Evolutionary conservation across 1,139 yeast species (phyloP), one percentile per base, ranked within the genome.

Genomic region (Taiozyma sp.): DNA sequence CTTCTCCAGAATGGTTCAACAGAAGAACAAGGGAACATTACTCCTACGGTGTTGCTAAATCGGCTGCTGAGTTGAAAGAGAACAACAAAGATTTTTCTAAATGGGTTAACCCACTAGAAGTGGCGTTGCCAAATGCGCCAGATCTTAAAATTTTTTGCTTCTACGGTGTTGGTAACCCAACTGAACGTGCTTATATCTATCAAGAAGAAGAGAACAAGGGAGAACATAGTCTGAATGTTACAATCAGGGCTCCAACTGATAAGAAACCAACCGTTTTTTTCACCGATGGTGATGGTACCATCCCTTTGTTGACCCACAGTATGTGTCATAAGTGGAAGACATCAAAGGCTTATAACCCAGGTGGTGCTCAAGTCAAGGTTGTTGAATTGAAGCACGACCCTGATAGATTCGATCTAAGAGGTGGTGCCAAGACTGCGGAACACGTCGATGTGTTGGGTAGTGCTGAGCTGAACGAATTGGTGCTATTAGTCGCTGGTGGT

Each of bases 401-500:
- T 0, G 96, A 89, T 64, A 74, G 89, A 60, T 90, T 87, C 65
- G 99, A 95, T 70, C 87, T 93, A 48, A 79, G 99, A 59, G 99
- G 99, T 23, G 99, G 99, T 5, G 96, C 97, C 24, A 88, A 88
- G 65, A 93, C 98, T 1, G 97, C 99, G 0, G 99, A 93, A 63
- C 99, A 93, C 68, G 99, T 93, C 27, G 99, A 95, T 67, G 91
- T 93, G 51, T 74, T 93, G 47, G 99, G 99, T 1, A 84, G 96
- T 54, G 91, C 97, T 0, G 96, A 87, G 65, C 74, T 93, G 65
- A 93, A 93, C 66, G 97, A 93, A 64, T 72, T 92, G 62, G 75
- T 93, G 7, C 73, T 93, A 53, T 79, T 80, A 55, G 92, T 93
- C 24, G 97, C 92, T 4, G 77, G 90, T 45, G 99, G 98, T 0